phyloP scores from a whole-genome alignment of 2,329 filamentous ascomycete species.

The Penicillium sp. region DNA sequence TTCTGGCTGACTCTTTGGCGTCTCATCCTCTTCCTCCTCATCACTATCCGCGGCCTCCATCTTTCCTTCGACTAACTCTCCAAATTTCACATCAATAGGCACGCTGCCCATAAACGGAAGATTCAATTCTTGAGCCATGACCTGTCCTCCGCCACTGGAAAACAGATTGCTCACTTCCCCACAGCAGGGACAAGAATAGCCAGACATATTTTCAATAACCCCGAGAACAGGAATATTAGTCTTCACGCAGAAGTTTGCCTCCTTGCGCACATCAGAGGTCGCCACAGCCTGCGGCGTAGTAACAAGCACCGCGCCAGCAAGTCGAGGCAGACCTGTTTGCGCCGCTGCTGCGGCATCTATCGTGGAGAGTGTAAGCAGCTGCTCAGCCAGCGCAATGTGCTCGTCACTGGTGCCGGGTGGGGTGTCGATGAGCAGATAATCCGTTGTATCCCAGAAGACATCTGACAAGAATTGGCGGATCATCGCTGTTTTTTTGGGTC shows the following conservation, averaged over 20 bases:
- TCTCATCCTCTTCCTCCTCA: conserved; percentile 27
- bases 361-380: conserved; percentile 57
- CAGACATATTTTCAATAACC: conserved; percentile 90
- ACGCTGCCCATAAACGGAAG: conserved; percentile 83
- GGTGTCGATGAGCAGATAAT: conserved; percentile 92
- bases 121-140: conserved; percentile 82
- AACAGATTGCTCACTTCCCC: conserved; percentile 91
- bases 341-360: conserved; percentile 23
- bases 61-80: conserved; percentile 73
- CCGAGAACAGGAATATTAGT: conserved; percentile 77
- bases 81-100: conserved; percentile 91
- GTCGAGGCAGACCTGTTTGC: conserved; percentile 52
- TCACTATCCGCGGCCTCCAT: conserved; percentile 27
- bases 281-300: conserved; percentile 94
- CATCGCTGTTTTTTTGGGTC: conserved; percentile 99
- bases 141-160: conserved; percentile 80
- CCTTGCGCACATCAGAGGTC: conserved; percentile 90
- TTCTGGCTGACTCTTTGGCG: conserved; percentile 5
- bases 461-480: conserved; percentile 93
- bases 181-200: conserved; percentile 58
- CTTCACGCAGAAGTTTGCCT: conserved; percentile 89
- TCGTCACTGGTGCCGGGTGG: conserved; percentile 96
- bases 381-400: conserved; percentile 92
- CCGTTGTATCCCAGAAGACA: conserved; percentile 81
- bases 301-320: conserved; percentile 87